Conservation (phyloP, 108 stramenopile genomes). For the Cyclotella cryptica region DNA sequence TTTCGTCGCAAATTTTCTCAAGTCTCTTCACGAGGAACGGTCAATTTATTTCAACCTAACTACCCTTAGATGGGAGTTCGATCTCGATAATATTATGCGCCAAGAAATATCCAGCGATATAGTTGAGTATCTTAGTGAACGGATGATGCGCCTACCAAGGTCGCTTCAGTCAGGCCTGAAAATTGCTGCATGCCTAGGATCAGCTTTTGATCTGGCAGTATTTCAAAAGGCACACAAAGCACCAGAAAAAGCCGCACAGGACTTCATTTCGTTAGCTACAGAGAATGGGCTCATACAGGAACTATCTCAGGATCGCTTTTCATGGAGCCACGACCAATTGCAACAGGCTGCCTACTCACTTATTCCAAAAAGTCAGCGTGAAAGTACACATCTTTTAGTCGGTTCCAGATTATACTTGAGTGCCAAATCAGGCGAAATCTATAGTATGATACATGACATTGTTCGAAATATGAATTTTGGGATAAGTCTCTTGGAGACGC, state of each 20-base stretch:
- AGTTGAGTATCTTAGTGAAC: constrained; percentile 4
- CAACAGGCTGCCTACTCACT: constrained; percentile 33
- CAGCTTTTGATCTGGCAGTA: constrained; percentile 7
- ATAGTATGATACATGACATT: constrained; percentile 27
- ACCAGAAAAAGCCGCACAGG: neutral
- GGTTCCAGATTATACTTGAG: constrained; percentile 7
- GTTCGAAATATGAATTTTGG: constrained; percentile 36
- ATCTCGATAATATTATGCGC: constrained; percentile 13
- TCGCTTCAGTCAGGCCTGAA: constrained; percentile 11
- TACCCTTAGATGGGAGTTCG: constrained; percentile 25
- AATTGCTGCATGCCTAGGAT: constrained; percentile 47
- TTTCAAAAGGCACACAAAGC: constrained; percentile 20
- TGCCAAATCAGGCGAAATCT: constrained; percentile 13
- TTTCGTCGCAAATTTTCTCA: constrained; percentile 25
- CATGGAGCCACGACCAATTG: constrained; percentile 30
- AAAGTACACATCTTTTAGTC: constrained; percentile 23
- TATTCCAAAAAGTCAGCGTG: neutral
- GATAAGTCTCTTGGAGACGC: constrained; percentile 8
- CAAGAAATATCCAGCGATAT: constrained; percentile 27
- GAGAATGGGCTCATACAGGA: constrained; percentile 30
- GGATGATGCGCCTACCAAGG: constrained; percentile 5
- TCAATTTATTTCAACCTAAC: constrained; percentile 18
- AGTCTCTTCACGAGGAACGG: constrained; percentile 34
- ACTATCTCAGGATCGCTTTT: neutral
- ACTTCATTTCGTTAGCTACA: constrained; percentile 7